phyloP scores from a whole-genome alignment of 23 red algal genomes.

The Agarophyton chilense region DNA sequence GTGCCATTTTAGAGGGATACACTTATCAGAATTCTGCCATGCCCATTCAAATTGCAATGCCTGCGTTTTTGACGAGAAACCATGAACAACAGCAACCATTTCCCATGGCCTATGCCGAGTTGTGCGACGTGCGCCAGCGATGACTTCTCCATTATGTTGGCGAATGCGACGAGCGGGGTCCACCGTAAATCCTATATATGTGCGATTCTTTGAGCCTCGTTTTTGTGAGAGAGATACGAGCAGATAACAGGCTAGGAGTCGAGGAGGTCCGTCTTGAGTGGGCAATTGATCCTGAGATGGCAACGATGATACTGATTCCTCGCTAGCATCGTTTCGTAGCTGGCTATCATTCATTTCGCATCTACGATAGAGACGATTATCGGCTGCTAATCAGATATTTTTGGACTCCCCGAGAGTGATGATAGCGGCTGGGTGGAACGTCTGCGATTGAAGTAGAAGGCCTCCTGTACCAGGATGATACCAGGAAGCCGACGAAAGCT shows the following conservation, averaged over 20 bases:
- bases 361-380: neutral
- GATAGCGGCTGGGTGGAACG: no score
- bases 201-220: slow-evolving; percentile 58
- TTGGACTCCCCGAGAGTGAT: no score
- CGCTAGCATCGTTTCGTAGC: neutral
- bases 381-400: no score
- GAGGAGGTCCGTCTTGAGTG: slow-evolving; percentile 4
- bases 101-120: slow-evolving; percentile 77
- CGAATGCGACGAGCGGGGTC: slow-evolving; percentile 84
- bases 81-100: slow-evolving; percentile 81
- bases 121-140: slow-evolving; percentile 83
- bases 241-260: slow-evolving; percentile 71
- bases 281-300: neutral
- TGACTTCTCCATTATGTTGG: slow-evolving; percentile 93
- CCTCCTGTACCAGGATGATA: no score
- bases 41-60: slow-evolving; percentile 99
- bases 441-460: no score
- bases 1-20: slow-evolving; percentile 44
- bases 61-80: slow-evolving; percentile 74
- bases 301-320: neutral
- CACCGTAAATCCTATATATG: slow-evolving; percentile 97
- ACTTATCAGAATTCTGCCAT: slow-evolving; percentile 91
- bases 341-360: neutral
- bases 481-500: no score
- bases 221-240: slow-evolving; percentile 54